These are phyloP conservation scores for Citrus reticulata DNA, from an alignment of 345 rosid species.

Conservation along the genomic window DNA sequence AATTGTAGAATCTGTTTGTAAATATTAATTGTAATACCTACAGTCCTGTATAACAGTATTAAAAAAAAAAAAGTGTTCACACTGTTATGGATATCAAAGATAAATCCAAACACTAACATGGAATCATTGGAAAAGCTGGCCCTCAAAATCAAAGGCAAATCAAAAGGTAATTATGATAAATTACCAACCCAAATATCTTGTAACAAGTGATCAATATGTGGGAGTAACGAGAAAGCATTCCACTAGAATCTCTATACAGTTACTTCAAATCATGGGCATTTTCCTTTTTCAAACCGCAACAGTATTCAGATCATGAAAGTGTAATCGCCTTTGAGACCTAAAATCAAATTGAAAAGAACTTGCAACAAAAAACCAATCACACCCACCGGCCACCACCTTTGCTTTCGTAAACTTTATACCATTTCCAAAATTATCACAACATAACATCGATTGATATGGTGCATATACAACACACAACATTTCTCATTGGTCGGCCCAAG, in stretches of 20 bases:
- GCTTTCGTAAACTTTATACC: neutral
- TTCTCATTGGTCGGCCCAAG: neutral
- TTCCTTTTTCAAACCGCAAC: neutral
- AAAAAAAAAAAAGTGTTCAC: too few relatives aligned
- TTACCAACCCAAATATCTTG: neutral
- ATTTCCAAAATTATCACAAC: neutral
- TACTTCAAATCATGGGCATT: neutral
- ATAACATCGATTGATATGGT: neutral
- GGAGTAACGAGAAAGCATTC: too few relatives aligned
- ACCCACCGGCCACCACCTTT: neutral
- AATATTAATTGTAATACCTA: too few relatives aligned
- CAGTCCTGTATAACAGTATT: too few relatives aligned
- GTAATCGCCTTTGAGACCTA: neutral
- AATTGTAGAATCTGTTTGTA: too few relatives aligned
- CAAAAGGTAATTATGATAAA: neutral
- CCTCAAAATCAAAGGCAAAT: neutral
- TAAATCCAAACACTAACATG: neutral
- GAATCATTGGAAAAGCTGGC: slow-evolving; percentile 3
- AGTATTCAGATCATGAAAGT: neutral
- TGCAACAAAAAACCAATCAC: neutral
- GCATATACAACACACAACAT: neutral
- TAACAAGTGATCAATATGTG: neutral
- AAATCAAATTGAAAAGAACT: neutral
- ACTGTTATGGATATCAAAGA: neutral
- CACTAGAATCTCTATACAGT: neutral